Percentiles rank a stretch among this genome's conserved stretches.
phyloP scores from a whole-genome alignment of 176 grass and related monocot species.

The Chloris gayana region DNA sequence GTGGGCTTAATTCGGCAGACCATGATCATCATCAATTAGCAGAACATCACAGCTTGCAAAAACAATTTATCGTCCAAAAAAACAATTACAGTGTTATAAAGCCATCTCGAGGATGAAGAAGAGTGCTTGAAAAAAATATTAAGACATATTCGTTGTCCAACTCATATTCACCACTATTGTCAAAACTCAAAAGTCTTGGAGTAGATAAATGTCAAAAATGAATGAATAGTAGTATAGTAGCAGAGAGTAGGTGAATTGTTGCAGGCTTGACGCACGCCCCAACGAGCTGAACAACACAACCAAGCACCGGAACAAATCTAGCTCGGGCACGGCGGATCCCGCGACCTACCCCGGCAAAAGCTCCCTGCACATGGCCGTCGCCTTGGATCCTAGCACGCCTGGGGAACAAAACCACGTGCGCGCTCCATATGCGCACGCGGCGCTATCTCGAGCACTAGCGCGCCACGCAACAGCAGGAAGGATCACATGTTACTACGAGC shows the following conservation, averaged over 20 bases:
- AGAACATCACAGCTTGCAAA: background rate
- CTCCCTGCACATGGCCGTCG: conserved; percentile 27
- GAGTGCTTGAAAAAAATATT: background rate
- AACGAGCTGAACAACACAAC: background rate
- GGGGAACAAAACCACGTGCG: conserved; percentile 40
- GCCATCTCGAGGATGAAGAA: background rate
- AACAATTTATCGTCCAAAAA: background rate
- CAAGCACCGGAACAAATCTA: conserved; percentile 7
- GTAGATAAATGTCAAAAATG: too few species aligned
- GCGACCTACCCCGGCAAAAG: background rate
- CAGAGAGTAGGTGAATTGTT: background rate
- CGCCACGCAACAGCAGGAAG: background rate
- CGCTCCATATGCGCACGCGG: background rate
- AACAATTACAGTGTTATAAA: background rate
- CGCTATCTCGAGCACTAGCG: background rate
- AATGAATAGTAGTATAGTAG: too few species aligned
- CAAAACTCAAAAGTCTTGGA: background rate
- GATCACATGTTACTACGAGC: background rate
- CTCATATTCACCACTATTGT: background rate
- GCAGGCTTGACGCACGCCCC: background rate
- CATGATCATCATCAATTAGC: too few species aligned
- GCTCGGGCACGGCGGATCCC: background rate
- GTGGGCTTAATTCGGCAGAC: background rate
- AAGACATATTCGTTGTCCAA: background rate
- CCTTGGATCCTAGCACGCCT: conserved; percentile 35